Evolutionary conservation across 1,139 yeast genomes (phyloP), one percentile per base, ranked within the genome.

Genomic region (Debaryomyces psychrophilus): DNA sequence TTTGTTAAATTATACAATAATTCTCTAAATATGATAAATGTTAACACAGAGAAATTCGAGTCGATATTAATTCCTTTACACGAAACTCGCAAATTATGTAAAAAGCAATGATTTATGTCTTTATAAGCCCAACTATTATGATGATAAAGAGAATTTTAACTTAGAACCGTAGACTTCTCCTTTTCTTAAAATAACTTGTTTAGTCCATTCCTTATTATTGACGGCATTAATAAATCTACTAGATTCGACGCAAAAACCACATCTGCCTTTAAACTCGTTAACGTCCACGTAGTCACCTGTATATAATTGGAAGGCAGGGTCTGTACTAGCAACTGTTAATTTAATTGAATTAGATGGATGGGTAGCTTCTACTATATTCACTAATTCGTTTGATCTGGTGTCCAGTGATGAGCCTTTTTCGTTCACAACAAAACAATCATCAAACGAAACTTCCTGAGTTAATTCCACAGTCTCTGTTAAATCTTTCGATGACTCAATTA

Each of bases 231-330:
- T 74, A 57, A 71, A 82, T 57, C 89, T 71, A 29, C 81, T 76
- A 28, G 87, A 83, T 62, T 85, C 90, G 39, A 83, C 69, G 52
- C 87, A 83, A 61, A 84, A 76, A 5, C 88, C 90, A 45, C 77
- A 64, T 60, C 88, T 73, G 26, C 69, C 59, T 23, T 68, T 65
- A 53, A 62, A 72, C 2, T 72, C 73, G 7, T 64, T 65, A 36
- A 75, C 68, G 48, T 73, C 57, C 47, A 77, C 70, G 44, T 69
- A 69, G 52, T 79, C 83, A 28, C 87, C 87, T 31, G 89, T 82
- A 64, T 84, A 85, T 44, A 85, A 70, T 62, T 84, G 90, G 71
- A 81, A 83, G 4, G 82, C 68, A 5, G 90, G 90, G 51, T 85
- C 90, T 1, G 90, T 84, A 8, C 87, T 70, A 23, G 65, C 61